Percentiles rank a stretch among this genome's conserved stretches.
These are phyloP conservation scores for Gossypium longicalyx DNA, from an alignment of 345 rosid genomes.

Conservation along the genomic window DNA sequence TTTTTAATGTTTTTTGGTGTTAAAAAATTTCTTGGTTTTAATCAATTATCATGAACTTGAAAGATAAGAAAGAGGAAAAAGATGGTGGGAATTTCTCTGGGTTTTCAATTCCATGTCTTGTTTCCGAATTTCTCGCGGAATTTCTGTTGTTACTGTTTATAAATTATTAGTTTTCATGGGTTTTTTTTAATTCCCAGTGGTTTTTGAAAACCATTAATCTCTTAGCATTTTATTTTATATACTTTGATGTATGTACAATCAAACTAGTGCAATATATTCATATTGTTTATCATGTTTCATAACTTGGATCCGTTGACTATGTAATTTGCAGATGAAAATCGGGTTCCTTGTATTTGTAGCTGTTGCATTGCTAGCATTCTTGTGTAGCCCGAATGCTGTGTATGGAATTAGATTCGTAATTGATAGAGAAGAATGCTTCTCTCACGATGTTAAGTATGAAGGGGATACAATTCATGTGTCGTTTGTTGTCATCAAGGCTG, in stretches of 20 bases:
- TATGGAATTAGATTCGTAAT: slow-evolving; percentile 55
- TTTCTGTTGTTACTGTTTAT: background rate
- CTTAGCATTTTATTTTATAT: background rate
- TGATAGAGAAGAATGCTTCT: slow-evolving; percentile 64
- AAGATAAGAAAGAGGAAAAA: background rate
- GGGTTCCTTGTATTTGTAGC: slow-evolving; percentile 20
- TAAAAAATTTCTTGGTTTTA: background rate
- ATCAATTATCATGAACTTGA: background rate
- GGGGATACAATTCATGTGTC: slow-evolving; percentile 60
- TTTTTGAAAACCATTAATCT: background rate
- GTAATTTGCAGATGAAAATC: slow-evolving; percentile 36
- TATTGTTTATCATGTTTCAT: background rate
- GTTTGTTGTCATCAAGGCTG: slow-evolving; percentile 56
- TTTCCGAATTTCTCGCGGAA: background rate
- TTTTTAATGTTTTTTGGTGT: background rate
- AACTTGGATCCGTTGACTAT: background rate
- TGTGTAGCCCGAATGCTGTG: slow-evolving; percentile 26
- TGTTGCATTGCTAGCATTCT: slow-evolving; percentile 31
- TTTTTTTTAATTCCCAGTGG: background rate
- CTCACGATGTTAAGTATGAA: slow-evolving; percentile 55
- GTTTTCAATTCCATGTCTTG: background rate
- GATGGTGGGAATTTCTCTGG: background rate
- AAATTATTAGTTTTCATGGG: background rate
- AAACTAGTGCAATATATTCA: background rate
- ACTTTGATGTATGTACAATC: background rate